Percentiles rank a stretch among this genome's conserved stretches.
Conservation (phyloP, 106 monocot genomes). For the Dendrobium chrysotoxum region DNA sequence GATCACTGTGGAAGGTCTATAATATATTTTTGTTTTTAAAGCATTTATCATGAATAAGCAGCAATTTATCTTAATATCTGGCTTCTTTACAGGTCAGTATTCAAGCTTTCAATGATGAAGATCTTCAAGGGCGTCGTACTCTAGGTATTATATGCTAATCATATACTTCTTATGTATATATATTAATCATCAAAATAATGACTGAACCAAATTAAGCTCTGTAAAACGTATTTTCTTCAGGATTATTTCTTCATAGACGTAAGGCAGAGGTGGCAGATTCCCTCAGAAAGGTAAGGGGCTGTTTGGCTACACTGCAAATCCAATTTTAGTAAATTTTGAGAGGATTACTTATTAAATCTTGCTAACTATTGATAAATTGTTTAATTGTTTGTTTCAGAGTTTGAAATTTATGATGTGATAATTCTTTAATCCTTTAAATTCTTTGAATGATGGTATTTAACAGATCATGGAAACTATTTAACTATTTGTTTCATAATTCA, state of each 20-base stretch:
- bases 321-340: too few relatives aligned
- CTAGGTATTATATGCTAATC: slow-evolving; percentile 44
- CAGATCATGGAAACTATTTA: too few relatives aligned
- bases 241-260: slow-evolving; percentile 90
- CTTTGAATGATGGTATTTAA: too few relatives aligned
- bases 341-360: too few relatives aligned
- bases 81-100: slow-evolving; percentile 66
- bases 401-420: too few relatives aligned
- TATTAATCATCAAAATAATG: background rate
- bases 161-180: background rate
- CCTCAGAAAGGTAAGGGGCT: slow-evolving; percentile 54
- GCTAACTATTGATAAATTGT: too few relatives aligned
- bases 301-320: too few relatives aligned
- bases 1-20: slow-evolving; percentile 94
- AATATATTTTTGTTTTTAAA: background rate
- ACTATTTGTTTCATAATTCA: too few relatives aligned
- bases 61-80: background rate
- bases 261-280: slow-evolving; percentile 79
- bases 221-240: slow-evolving; percentile 23
- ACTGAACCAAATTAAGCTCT: background rate
- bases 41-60: slow-evolving; percentile 4
- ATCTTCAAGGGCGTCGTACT: slow-evolving; percentile 92
- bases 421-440: too few relatives aligned
- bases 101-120: slow-evolving; percentile 98
- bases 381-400: too few relatives aligned